These are phyloP conservation scores for Elaeis guineensis DNA, from an alignment of 176 grass and related monocot species.

Conservation along the genomic window DNA sequence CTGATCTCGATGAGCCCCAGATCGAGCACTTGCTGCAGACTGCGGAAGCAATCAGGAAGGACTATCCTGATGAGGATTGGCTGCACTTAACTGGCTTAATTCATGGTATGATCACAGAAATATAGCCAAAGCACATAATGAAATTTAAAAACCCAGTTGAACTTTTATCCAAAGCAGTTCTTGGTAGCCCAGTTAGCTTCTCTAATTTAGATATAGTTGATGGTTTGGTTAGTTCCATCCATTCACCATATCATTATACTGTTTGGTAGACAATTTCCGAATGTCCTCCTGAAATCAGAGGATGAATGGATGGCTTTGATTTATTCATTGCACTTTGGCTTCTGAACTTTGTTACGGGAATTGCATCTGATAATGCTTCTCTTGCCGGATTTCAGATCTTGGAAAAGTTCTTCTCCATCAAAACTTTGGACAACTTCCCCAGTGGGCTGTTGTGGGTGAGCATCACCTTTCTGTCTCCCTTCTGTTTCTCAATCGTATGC, in stretches of 20 bases:
- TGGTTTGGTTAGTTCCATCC: background rate
- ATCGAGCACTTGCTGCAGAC: conserved; percentile 97
- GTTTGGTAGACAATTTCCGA: too few species aligned
- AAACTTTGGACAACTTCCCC: conserved; percentile 65
- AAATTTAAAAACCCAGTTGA: too few species aligned
- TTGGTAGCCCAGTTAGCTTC: too few species aligned
- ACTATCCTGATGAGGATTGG: conserved; percentile 88
- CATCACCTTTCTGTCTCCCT: background rate
- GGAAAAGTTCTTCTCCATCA: conserved; percentile 92
- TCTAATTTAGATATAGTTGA: too few species aligned
- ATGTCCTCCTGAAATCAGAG: too few species aligned
- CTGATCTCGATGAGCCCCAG: conserved; percentile 90
- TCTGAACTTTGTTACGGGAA: too few species aligned
- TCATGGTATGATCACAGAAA: conserved; percentile 35
- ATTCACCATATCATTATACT: background rate
- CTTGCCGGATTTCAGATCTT: conserved; percentile 42
- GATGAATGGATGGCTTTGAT: too few species aligned
- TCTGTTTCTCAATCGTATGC: background rate
- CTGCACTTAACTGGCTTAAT: conserved; percentile 93
- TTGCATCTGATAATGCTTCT: background rate
- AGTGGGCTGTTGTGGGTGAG: conserved; percentile 93
- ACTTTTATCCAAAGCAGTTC: too few species aligned
- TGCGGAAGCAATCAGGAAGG: conserved; percentile 88
- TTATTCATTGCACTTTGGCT: too few species aligned
- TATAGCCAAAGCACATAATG: too few species aligned